Evolutionary conservation across 2,329 filamentous ascomycete species (phyloP), one percentile per base, ranked within the genome.

Genomic region (Chaetomium sp.): DNA sequence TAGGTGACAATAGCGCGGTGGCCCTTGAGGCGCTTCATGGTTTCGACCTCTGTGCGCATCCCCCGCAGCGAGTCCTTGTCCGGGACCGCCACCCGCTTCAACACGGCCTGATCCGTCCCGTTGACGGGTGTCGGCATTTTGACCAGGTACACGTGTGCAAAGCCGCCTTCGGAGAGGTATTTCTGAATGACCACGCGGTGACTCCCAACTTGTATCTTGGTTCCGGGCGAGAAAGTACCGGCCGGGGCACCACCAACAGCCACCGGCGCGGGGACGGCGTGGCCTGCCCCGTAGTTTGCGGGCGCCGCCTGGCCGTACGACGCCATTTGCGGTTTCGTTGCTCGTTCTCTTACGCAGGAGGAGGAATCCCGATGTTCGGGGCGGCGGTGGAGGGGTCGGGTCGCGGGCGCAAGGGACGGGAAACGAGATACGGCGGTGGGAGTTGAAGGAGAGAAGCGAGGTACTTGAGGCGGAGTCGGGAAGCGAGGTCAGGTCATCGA

Each of bases 1-100:
- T 99, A 99, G 65, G 90, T 97, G 73, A 99, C 95, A 74, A 99
- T 98, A 72, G 95, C 90, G 68, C 89, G 88, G 83, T 98, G 95
- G 64, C 95, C 95, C 82, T 97, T 97, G 72, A 99, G 85, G 79
- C 95, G 93, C 87, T 99, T 99, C 95, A 99, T 99, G 16, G 95
- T 99, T 81, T 99, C 95, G 72, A 99, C 95, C 83, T 99, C 95
- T 70, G 89, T 98, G 77, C 95, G 89, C 95, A 99, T 98, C 78
- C 91, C 93, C 68, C 92, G 91, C 79, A 99, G 83, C 65, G 94
- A 87, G 69, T 96, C 91, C 83, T 96, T 97, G 79, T 99, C 95
- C 35, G 95, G 93, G 60, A 98, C 95, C 42, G 95, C 95, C 65
- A 99, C 95, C 74, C 95, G 85, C 83, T 99, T 97, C 74, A 97